Conservation (phyloP, 1,284 basidiomycete species). For the Cryptococcus jaspeensis region DNA sequence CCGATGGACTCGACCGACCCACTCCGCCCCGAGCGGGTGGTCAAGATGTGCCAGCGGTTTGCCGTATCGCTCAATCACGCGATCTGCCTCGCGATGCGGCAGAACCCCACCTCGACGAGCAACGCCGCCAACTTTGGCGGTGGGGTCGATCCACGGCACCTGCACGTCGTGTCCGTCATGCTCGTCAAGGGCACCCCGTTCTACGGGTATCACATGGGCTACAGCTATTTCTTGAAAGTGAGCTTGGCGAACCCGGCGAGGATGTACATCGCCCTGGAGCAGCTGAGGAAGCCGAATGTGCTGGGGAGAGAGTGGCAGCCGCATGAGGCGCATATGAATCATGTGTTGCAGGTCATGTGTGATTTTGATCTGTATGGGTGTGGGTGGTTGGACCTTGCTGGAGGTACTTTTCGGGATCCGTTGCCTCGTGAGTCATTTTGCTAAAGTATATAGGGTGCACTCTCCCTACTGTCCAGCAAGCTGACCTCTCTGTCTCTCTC, state of each 20-base stretch:
- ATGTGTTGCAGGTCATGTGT: conserved; percentile 87
- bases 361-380: conserved; percentile 96
- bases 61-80: conserved; percentile 49
- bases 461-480: background rate
- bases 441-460: background rate
- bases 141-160: conserved; percentile 45
- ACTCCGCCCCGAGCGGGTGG: conserved; percentile 49
- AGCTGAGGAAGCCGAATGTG: conserved; percentile 75
- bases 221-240: conserved; percentile 88
- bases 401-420: conserved; percentile 56
- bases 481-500: background rate
- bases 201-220: conserved; percentile 88
- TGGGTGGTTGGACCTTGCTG: conserved; percentile 71
- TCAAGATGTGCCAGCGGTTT: conserved; percentile 46
- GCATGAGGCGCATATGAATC: conserved; percentile 89
- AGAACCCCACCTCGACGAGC: conserved; percentile 36
- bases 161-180: conserved; percentile 63
- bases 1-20: conserved; percentile 52
- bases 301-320: conserved; percentile 73
- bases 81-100: conserved; percentile 47
- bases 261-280: conserved; percentile 67
- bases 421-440: conserved; percentile 50
- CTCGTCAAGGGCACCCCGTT: conserved; percentile 94
- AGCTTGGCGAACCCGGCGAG: conserved; percentile 69
- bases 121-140: conserved; percentile 33